These are phyloP conservation scores for Zelopaecilomyces penicillatus DNA, from an alignment of 2,329 filamentous ascomycete species.

Conservation along the genomic window DNA sequence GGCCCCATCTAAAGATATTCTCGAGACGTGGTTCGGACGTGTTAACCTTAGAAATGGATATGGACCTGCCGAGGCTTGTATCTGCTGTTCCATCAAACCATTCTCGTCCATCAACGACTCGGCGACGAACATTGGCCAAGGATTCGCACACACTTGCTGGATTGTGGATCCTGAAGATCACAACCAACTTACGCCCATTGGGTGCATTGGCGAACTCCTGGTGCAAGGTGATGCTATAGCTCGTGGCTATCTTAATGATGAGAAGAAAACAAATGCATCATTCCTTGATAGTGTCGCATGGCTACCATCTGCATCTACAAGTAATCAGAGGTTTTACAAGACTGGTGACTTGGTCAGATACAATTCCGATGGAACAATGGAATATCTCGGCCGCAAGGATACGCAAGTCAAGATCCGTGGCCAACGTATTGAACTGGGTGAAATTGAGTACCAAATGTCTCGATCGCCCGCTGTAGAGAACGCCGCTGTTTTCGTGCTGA, in stretches of 20 bases:
- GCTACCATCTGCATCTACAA: background rate
- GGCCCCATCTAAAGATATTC: background rate
- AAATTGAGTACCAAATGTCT: slow-evolving; percentile 6
- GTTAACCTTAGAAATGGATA: slow-evolving; percentile 25
- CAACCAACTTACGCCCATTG: slow-evolving; percentile 6
- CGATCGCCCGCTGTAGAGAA: background rate
- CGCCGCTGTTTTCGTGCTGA: background rate
- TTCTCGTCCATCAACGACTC: background rate
- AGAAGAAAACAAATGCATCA: background rate
- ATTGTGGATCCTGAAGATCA: background rate
- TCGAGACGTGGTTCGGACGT: background rate
- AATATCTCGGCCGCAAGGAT: slow-evolving; percentile 13
- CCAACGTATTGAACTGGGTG: slow-evolving; percentile 16
- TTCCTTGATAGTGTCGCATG: background rate
- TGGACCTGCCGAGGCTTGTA: slow-evolving; percentile 28
- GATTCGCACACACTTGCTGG: background rate
- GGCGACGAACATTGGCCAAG: background rate
- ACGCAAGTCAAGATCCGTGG: slow-evolving; percentile 17
- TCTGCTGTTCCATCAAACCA: slow-evolving; percentile 19
- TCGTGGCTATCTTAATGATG: background rate
- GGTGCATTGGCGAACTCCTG: slow-evolving; percentile 5
- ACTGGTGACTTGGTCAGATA: slow-evolving; percentile 12
- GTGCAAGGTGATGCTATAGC: background rate
- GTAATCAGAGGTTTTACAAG: slow-evolving; percentile 8
- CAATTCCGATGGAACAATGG: slow-evolving; percentile 9